Conservation (phyloP, 1,139 yeast genomes). For the Sugiyamaella castrensis region DNA sequence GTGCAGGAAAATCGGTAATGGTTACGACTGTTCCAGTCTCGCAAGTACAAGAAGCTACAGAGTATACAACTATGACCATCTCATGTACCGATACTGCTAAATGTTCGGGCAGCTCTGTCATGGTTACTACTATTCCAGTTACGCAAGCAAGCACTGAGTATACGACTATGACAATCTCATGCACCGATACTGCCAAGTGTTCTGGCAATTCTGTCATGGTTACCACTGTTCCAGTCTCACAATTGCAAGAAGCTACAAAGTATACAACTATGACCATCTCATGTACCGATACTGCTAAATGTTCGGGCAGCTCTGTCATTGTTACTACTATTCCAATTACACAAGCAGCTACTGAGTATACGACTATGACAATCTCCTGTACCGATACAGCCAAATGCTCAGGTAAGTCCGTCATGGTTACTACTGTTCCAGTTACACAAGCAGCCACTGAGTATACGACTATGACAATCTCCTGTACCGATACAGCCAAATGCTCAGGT, state of each 20-base stretch:
- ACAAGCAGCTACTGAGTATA: neutral
- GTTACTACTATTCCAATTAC: slow-evolving; percentile 9
- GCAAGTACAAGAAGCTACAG: no score
- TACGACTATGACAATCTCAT: slow-evolving; percentile 10
- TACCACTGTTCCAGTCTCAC: slow-evolving; percentile 7
- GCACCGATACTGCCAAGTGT: slow-evolving; percentile 8
- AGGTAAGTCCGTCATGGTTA: slow-evolving; percentile 3
- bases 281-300: slow-evolving; percentile 12
- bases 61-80: slow-evolving; percentile 3
- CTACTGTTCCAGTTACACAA: slow-evolving; percentile 3
- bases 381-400: slow-evolving; percentile 10
- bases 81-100: slow-evolving; percentile 4
- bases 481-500: slow-evolving; percentile 15
- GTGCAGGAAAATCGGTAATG: neutral
- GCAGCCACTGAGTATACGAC: neutral
- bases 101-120: slow-evolving; percentile 12
- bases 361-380: slow-evolving; percentile 9
- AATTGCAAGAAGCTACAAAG: neutral
- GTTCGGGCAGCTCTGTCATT: slow-evolving; percentile 11
- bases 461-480: slow-evolving; percentile 12
- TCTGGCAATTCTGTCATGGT: slow-evolving; percentile 3
- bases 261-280: slow-evolving; percentile 11
- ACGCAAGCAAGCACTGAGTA: neutral
- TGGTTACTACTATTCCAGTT: slow-evolving; percentile 12
- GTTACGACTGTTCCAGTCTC: neutral